Evolutionary conservation across 768 basidiomycete species (phyloP).

Genomic region (Rossbeevera mucosa): DNA sequence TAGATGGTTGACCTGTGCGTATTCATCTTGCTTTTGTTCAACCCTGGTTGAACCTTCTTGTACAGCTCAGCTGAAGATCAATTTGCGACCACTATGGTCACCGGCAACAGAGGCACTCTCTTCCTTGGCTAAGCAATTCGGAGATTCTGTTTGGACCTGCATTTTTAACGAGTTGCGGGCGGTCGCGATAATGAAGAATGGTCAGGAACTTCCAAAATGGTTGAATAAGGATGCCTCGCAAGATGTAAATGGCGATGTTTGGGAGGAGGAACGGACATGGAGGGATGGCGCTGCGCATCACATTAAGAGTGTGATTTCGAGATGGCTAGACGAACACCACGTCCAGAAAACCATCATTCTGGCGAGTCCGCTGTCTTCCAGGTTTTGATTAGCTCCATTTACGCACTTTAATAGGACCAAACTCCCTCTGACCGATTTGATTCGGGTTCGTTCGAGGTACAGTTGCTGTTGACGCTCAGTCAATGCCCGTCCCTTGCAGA

Average conservation of each 20-base stretch:
- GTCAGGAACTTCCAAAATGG: constrained; percentile 19
- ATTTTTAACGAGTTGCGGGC: constrained; percentile 59
- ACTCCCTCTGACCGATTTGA: constrained; percentile 60
- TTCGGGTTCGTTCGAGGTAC: constrained; percentile 67
- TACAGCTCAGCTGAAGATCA: constrained; percentile 87
- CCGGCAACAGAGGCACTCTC: constrained; percentile 70
- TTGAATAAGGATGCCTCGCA: constrained; percentile 22
- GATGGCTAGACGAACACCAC: constrained; percentile 40
- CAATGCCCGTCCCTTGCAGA: constrained; percentile 71
- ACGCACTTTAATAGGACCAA: constrained; percentile 32
- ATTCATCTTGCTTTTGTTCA: neutral
- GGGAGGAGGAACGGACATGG: constrained; percentile 74
- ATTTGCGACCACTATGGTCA: constrained; percentile 85
- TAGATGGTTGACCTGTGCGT: constrained; percentile 70
- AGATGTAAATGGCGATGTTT: constrained; percentile 28
- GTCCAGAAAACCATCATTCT: constrained; percentile 31
- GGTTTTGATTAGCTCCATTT: neutral
- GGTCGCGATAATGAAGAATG: constrained; percentile 14
- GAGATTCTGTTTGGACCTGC: constrained; percentile 66
- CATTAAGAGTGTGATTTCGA: constrained; percentile 42
- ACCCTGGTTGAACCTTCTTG: neutral
- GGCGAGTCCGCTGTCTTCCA: constrained; percentile 23
- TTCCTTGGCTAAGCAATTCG: constrained; percentile 48
- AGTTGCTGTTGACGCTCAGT: constrained; percentile 69
- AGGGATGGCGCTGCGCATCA: constrained; percentile 70